Percentiles rank a stretch among this genome's conserved stretches.
phyloP scores from a whole-genome alignment of 129 eudicot species.

The Artemisia argyi region DNA sequence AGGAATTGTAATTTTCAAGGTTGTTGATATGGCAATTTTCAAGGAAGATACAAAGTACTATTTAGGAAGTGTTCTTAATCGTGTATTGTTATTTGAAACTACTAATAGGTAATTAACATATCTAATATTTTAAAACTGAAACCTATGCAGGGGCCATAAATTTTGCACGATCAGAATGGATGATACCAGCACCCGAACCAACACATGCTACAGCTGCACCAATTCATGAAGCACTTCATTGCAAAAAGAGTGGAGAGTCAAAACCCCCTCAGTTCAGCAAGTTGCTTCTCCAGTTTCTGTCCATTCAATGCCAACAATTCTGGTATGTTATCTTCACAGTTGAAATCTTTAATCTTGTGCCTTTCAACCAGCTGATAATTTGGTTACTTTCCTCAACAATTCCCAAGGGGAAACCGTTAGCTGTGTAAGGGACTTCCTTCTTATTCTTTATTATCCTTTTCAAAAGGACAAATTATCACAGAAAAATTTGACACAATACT shows the following conservation, averaged over 20 bases:
- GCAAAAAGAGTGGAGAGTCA: slow-evolving; percentile 88
- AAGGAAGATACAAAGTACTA: slow-evolving; percentile 79
- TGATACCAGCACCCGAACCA: slow-evolving; percentile 97
- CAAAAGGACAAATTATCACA: too few species aligned
- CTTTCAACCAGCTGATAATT: too few species aligned
- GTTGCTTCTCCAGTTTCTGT: too few species aligned
- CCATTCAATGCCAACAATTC: too few species aligned
- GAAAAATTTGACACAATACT: too few species aligned
- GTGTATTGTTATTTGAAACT: slow-evolving; percentile 84
- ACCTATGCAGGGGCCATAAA: slow-evolving; percentile 71
- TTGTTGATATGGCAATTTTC: slow-evolving; percentile 77
- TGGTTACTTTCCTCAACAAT: too few species aligned
- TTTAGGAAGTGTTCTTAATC: slow-evolving; percentile 93
- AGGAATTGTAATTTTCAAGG: slow-evolving; percentile 93
- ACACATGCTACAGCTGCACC: slow-evolving; percentile 97
- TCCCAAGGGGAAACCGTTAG: too few species aligned
- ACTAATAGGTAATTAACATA: background rate
- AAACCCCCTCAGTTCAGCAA: slow-evolving; percentile 19
- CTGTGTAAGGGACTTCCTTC: too few species aligned
- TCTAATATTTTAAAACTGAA: background rate
- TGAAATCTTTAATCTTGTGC: too few species aligned
- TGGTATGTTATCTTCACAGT: too few species aligned
- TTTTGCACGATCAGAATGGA: slow-evolving; percentile 83
- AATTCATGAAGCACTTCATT: slow-evolving; percentile 83
- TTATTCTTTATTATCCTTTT: too few species aligned